Base-by-base conservation (phyloP, 1,139 yeast genomes). In the Scheffersomyces insectosa region DNA sequence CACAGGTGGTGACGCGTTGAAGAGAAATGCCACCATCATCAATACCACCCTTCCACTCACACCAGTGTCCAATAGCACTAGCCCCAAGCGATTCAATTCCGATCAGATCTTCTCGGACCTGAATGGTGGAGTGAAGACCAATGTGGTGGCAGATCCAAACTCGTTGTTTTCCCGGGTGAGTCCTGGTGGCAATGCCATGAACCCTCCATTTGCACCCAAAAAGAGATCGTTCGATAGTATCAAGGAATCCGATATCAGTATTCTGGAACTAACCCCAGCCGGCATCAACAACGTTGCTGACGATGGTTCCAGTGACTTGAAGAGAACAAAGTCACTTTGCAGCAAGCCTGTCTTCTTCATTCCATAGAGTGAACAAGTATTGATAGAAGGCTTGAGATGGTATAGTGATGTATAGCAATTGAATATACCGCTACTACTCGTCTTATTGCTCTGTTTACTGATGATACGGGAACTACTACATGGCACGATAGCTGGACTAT, bases 51-150 rank as follows among this genome's bases (percentile, higher is more conserved):
- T 53, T 28, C 68, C 68, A 29, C 52, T 63, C 32, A 63, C 68
- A 14, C 68, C 68, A 7, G 56, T 62, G 16, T 59, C 63, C 23
- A 60, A 56, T 45, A 59, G 56, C 42, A 60, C 65, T 9, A 55
- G 61, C 41, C 66, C 66, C 20, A 57, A 52, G 40, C 43, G 63
- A 37, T 37, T 47, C 42, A 44, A 43, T 28, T 39, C 47, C 23
- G 53, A 49, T 28, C 48, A 45, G 36, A 50, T 50, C 36, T 43
- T 43, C 41, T 14, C 25, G 9, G 45, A 45, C 20, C 12, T 10
- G 4, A 37, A 37, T 23, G 23, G 38, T 15, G 23, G 43, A 32
- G 29, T 16, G 20, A n/a, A 33, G 7, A 20, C 46, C 28, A 20
- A 33, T 16, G 40, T 13, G 15, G 12, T 28, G 4, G 41, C 41